phyloP scores from a whole-genome alignment of 805 yeast species.

The Wickerhamomyces subpelliculosus region DNA sequence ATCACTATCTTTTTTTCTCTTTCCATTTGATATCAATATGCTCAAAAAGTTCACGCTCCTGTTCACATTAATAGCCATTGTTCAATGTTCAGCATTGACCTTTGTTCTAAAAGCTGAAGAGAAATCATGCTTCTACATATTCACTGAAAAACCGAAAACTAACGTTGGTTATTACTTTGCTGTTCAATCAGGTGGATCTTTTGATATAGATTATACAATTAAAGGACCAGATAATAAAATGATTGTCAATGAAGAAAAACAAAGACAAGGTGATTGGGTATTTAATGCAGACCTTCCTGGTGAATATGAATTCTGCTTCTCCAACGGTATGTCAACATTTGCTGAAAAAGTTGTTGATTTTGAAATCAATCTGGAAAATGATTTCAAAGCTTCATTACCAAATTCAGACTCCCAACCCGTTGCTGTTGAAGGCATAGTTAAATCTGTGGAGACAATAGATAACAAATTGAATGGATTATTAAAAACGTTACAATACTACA shows the following conservation, averaged over 20 bases:
- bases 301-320: constrained; percentile 61
- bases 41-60: background rate
- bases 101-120: constrained; percentile 73
- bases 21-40: background rate
- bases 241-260: constrained; percentile 42
- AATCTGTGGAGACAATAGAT: constrained; percentile 52
- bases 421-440: constrained; percentile 32
- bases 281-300: constrained; percentile 50
- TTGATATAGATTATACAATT: constrained; percentile 58
- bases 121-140: constrained; percentile 61
- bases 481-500: constrained; percentile 70
- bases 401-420: constrained; percentile 45
- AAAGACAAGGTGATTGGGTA: constrained; percentile 57
- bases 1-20: too few species aligned
- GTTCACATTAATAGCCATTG: constrained; percentile 19
- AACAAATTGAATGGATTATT: constrained; percentile 48
- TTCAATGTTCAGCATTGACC: constrained; percentile 55
- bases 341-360: constrained; percentile 72
- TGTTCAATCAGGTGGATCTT: constrained; percentile 62
- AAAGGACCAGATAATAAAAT: constrained; percentile 47
- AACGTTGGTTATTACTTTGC: constrained; percentile 66
- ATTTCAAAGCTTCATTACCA: constrained; percentile 25
- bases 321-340: constrained; percentile 54
- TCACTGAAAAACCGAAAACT: constrained; percentile 52
- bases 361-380: constrained; percentile 49